Evolutionary conservation across 768 basidiomycete genomes (phyloP).

Genomic region (Leccinum disarticulatum): DNA sequence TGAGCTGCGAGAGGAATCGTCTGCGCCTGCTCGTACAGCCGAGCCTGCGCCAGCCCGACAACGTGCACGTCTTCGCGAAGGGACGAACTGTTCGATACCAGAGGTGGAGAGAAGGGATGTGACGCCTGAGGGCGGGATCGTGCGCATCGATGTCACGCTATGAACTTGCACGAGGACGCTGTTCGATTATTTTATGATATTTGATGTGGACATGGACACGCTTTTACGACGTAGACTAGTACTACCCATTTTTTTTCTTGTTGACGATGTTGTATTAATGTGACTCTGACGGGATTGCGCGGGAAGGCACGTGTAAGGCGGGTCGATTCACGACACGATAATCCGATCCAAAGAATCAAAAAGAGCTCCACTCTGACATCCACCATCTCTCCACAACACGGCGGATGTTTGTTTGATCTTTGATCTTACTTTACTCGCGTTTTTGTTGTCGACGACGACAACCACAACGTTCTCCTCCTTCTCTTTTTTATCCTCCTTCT

Average conservation of each 20-base stretch:
- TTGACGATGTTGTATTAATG: background rate
- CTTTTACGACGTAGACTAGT: background rate
- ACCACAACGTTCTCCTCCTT: background rate
- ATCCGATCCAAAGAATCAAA: constrained; percentile 25
- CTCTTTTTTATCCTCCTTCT: too few relatives aligned
- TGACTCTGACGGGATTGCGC: constrained; percentile 6
- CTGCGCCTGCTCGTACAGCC: background rate
- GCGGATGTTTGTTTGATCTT: background rate
- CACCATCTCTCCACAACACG: background rate
- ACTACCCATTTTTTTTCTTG: too few relatives aligned
- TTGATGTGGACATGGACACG: constrained; percentile 1
- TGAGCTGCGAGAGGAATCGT: background rate
- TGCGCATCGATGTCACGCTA: constrained; percentile 24
- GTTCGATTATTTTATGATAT: constrained; percentile 20
- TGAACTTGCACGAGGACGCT: constrained; percentile 7
- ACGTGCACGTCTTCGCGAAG: constrained; percentile 25
- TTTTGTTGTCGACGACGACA: background rate
- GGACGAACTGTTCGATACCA: constrained; percentile 15
- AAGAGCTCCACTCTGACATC: constrained; percentile 1
- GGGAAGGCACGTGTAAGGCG: constrained; percentile 15
- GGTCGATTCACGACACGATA: constrained; percentile 20
- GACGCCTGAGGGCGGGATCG: constrained; percentile 25
- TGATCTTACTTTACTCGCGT: background rate
- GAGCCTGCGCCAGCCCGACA: background rate
- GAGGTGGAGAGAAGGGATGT: constrained; percentile 26